Base-by-base conservation (phyloP, 1,284 basidiomycete species). In the Marasmius oreades region DNA sequence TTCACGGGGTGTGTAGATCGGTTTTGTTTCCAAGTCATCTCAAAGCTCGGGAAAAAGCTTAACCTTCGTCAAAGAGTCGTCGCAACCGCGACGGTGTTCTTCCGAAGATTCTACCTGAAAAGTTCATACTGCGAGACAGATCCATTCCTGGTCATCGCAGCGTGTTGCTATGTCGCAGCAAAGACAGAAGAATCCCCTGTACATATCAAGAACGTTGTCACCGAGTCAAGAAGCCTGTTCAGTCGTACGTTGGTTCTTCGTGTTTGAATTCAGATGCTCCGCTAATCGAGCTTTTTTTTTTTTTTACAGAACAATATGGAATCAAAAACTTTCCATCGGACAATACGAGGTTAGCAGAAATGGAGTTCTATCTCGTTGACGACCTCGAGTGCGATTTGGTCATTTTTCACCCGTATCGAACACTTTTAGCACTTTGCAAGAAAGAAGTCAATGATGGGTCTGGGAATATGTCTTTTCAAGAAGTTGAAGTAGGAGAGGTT, bases 361-460 rank as follows among this genome's bases (percentile, higher is more conserved):
- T 98, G 95, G 96, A 98, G 70, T 98, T 98, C 73, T 98, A 98
- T 72, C 84, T 99, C 12, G 85, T 99, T 20, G 93, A 94, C 66
- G 96, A 99, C 69, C 82, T 99, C 42, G 94, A 97, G 70, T 98
- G 96, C 66, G 94, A 98, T 72, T 77, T 99, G 42, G 84, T 90
- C 51, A 80, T 98, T 6, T 98, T 94, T 70, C 96, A 98, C 69
- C 95, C 96, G 0, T 99, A 98, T 72, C 86, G 93, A 45, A 90
- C 92, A 0, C 80, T 98, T 33, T 74, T 91, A 46, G 79, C 88
- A 4, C 77, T 98, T 12, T 91, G 86, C 62, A 87, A 66, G 73
- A 84, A 72, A 64, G 75, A 68, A 60, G 10, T 10, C 10, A 31
- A 31, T 10, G 37, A 39, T 20, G 18, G 16, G 5, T 68, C 65